These are phyloP conservation scores for Aspergillaceae sp. DNA, from an alignment of 2,329 filamentous ascomycete species.

Conservation along the genomic window DNA sequence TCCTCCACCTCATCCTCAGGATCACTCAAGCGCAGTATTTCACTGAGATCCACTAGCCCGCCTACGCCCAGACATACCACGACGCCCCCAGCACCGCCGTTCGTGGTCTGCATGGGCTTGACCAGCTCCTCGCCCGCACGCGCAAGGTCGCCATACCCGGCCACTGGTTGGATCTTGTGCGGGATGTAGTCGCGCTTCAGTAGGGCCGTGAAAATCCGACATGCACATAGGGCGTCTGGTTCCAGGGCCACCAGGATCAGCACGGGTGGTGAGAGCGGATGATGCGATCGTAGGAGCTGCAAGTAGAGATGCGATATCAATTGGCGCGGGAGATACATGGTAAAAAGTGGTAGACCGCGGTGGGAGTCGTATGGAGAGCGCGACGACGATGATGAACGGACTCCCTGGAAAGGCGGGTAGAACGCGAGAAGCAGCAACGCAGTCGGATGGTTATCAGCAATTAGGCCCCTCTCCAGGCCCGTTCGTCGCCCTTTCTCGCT, in stretches of 20 bases:
- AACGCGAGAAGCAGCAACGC: constrained; percentile 5
- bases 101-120: constrained; percentile 72
- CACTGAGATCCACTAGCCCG: constrained; percentile 78
- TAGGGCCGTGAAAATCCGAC: constrained; percentile 85
- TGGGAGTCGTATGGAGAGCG: background rate
- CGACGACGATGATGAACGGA: background rate
- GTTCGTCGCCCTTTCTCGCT: background rate
- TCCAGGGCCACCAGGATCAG: constrained; percentile 88
- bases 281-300: constrained; percentile 75
- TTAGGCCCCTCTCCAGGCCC: background rate
- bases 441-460: background rate
- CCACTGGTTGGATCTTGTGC: constrained; percentile 92
- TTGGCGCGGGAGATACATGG: constrained; percentile 89
- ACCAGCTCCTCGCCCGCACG: constrained; percentile 71
- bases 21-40: constrained; percentile 67
- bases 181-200: constrained; percentile 95
- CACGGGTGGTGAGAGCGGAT: constrained; percentile 84
- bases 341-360: constrained; percentile 2
- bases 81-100: constrained; percentile 77
- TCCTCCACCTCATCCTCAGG: constrained; percentile 53
- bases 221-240: constrained; percentile 90
- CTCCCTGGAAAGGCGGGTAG: background rate
- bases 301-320: constrained; percentile 86
- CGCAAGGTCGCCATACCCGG: constrained; percentile 83
- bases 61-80: constrained; percentile 90